Percentiles rank a stretch among this genome's conserved stretches.
Evolutionary conservation across 2,329 filamentous ascomycete species (phyloP).

Genomic region (Byssoonygena ceratinophila): DNA sequence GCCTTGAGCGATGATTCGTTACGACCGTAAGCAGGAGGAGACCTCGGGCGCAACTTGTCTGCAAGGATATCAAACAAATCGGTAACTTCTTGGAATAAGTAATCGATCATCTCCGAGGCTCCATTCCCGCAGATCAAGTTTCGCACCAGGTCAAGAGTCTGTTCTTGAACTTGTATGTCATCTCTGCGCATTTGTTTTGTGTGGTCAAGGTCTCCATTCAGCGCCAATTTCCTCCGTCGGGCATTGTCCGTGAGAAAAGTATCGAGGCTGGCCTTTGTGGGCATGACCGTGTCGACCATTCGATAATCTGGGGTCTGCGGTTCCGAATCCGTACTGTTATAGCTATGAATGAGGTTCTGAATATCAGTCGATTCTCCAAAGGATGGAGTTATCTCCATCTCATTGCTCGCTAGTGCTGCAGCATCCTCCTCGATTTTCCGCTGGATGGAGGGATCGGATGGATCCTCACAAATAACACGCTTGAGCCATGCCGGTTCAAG

Average conservation of each 20-base stretch:
- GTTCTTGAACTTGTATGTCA: slow-evolving; percentile 77
- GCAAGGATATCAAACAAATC: slow-evolving; percentile 71
- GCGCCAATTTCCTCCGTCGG: slow-evolving; percentile 32
- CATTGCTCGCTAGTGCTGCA: slow-evolving; percentile 18
- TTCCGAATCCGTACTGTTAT: slow-evolving; percentile 16
- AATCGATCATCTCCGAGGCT: slow-evolving; percentile 65
- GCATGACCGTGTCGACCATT: slow-evolving; percentile 31
- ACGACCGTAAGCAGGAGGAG: slow-evolving; percentile 23
- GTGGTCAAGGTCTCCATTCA: slow-evolving; percentile 59
- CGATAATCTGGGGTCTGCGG: slow-evolving; percentile 25
- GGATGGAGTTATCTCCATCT: slow-evolving; percentile 20
- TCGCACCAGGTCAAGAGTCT: slow-evolving; percentile 77
- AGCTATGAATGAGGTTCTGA: slow-evolving; percentile 40
- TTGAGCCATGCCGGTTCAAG: slow-evolving; percentile 72
- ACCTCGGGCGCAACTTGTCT: slow-evolving; percentile 57
- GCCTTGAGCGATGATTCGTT: slow-evolving; percentile 19
- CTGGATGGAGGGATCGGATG: slow-evolving; percentile 24
- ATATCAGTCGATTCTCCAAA: slow-evolving; percentile 47
- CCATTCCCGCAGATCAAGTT: slow-evolving; percentile 67
- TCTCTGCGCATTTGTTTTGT: slow-evolving; percentile 60
- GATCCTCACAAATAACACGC: slow-evolving; percentile 58
- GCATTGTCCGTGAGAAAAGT: slow-evolving; percentile 32
- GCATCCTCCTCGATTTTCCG: slow-evolving; percentile 26
- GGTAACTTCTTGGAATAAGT: slow-evolving; percentile 63
- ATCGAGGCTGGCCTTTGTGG: slow-evolving; percentile 33